phyloP scores from a whole-genome alignment of 1,284 basidiomycete genomes.

The Apiotrichum sp. region DNA sequence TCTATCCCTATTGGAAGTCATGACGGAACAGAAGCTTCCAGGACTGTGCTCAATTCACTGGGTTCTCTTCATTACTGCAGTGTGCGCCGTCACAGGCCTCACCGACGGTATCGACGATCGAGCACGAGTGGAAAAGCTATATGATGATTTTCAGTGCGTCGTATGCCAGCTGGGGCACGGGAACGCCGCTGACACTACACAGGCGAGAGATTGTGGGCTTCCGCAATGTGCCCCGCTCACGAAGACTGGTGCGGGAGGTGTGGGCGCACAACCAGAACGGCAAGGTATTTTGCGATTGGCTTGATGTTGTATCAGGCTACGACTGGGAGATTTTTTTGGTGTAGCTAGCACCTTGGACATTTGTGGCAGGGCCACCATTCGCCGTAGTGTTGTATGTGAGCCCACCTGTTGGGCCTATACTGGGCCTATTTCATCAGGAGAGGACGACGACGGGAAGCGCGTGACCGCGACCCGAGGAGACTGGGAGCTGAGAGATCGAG shows the following conservation, averaged over 20 bases:
- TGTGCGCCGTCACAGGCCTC: constrained; percentile 20
- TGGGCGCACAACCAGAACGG: constrained; percentile 28
- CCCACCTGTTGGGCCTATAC: too few relatives aligned
- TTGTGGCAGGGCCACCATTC: too few relatives aligned
- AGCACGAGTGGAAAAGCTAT: constrained; percentile 25
- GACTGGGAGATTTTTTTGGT: constrained; percentile 34
- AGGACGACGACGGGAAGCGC: too few relatives aligned
- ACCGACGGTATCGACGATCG: constrained; percentile 24
- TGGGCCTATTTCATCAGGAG: too few relatives aligned
- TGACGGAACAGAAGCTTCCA: constrained; percentile 29
- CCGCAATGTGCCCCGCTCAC: constrained; percentile 25
- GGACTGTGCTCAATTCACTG: constrained; percentile 33
- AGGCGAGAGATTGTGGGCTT: constrained; percentile 25
- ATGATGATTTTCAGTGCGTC: constrained; percentile 27
- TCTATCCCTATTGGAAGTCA: constrained; percentile 30
- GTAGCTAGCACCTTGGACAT: background rate
- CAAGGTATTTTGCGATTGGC: constrained; percentile 26
- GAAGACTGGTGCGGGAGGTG: constrained; percentile 30
- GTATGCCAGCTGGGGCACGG: background rate
- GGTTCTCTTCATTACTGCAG: constrained; percentile 31
- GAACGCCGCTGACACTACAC: background rate
- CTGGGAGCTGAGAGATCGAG: too few relatives aligned
- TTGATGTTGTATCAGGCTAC: constrained; percentile 29
- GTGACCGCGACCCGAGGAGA: too few relatives aligned
- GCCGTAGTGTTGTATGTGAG: too few relatives aligned